Base-by-base conservation (phyloP, 306 rosid genomes). In the Mimosa bimucronata region DNA sequence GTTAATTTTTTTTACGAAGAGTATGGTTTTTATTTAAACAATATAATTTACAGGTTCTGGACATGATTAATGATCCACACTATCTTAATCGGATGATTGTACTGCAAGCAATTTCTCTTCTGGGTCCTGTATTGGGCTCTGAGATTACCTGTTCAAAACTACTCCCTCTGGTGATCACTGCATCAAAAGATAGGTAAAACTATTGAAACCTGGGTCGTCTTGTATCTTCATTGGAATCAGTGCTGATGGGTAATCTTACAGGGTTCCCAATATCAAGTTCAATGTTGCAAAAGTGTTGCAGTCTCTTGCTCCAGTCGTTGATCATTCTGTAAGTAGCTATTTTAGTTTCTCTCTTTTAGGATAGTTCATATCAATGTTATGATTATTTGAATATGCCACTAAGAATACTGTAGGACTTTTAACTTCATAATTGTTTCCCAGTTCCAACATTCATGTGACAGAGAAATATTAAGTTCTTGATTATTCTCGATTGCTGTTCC, bases 231-330 rank as follows among this genome's bases (percentile, higher is more conserved):
- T 74, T 74, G 69, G 76, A 80, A 76, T 62, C 45, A 19, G 66
- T 81, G 58, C 85, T 87, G 66, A 87, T 48, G 67, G 71, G 66
- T 55, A 38, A 23, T 44, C 66, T 75, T 86, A 79, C 91, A 93
- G 99, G 86, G 98, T 95, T 73, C 97, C 99, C 78, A 95, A 95
- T 82, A 89, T 95, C 91, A 95, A 91, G 88, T 95, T 95, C 86
- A 95, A 93, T 78, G 98, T 95, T 57, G 99, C 97, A 3, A 95
- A 95, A 83, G 99, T 95, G 85, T 87, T 95, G 87, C 99, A 95
- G 89, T 92, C 97, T 53, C 87, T 95, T 69, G 81, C 93, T 81
- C 97, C 98, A 74, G 84, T 95, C 52, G 97, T 95, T 45, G 98
- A 95, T 23, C 90, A 91, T 30, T 87, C 98, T 41, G 98, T 94